Evolutionary conservation across 2,329 filamentous ascomycete species (phyloP), one percentile per base, ranked within the genome.

Genomic region (Chlorencoelia australis): DNA sequence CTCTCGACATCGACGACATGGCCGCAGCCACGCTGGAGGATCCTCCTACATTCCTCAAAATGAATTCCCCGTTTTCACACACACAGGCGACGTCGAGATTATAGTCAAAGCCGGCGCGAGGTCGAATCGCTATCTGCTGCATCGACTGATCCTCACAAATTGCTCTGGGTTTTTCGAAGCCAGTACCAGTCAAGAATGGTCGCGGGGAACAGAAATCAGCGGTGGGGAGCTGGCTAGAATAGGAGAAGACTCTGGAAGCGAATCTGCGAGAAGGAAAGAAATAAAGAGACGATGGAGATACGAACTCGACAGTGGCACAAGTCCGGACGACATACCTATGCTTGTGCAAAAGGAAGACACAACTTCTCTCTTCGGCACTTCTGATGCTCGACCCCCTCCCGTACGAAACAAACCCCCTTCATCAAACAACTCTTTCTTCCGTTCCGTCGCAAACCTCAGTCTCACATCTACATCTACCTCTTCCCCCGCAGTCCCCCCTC

Each of bases 141-240:
- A 96, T 62, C 73, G 79, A 41, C 72, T 95, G 53, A 94, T 89
- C 26, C 66, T 96, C 48, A 79, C 83, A 20, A 83, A 93, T 60
- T 94, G 83, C 54, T 94, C 87, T 5, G 87, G 86, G 11, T 95
- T 94, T 66, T 96, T 96, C 57, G 85, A 94, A 59, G 82, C 83
- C 16, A 84, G 78, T 55, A 87, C 80, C 29, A 86, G 77, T 51
- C 77, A 80, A 39, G 79, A 88, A 56, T 93, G 85, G 84, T 76
- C 78, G 36, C 49, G 53, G 8, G 36, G 50, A 32, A 39, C 37
- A 33, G 15, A 40, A 42, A 32, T 26, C 20, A 40, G 39, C 22
- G 46, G 32, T 40, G 43, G 24, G 20, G 53, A 77, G 41, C 58
- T 82, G 35, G 61, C 72, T 21, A 67, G 69, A 42, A 68, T 79